Evolutionary conservation across 345 rosid genomes (phyloP), one percentile per base, ranked within the genome.

Genomic region (Dimocarpus longan): DNA sequence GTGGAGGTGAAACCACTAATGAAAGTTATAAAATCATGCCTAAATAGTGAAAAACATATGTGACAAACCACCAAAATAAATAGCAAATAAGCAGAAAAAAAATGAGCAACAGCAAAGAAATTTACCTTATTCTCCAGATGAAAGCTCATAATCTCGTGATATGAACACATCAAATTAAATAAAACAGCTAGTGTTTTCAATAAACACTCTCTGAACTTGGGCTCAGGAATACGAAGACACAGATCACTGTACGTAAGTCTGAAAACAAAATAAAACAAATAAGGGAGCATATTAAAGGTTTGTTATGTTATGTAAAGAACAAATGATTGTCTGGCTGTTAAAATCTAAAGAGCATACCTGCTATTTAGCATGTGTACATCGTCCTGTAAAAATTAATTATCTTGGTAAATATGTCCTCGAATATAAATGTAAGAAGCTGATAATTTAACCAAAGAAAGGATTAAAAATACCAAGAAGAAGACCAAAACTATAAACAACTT

Each of bases 191-290:
- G 87, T 71, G 99, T 92, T 89, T 93, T 88, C 82, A 97, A 86
- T 76, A 97, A 83, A 88, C 98, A 92, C 78, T 84, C 90, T 86
- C 98, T 94, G 86, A 97, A 94, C 89, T 90, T 94, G 84, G 98
- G 87, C 85, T 97, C 99, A 70, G 98, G 97, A 80, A 93, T 93
- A 85, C 85, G 98, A 85, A 85, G 90, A 88, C 99, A 94, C 76
- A 97, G 88, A 87, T 97, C 99, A 83, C 99, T 94, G 93, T 92
- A 94, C 74, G 99, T 97, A 86, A 93, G 93, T 83, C 99, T 97
- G 97, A 68, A 86, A 85, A 66, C 37, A 71, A 80, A 82, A 46
- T 32, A 15, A 79, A 80, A 40, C 18, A 76, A 50, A 78, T 81
- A 40, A 84, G 81, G 56, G 80, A 80, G 66, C 68, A 76, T 43